Base-by-base conservation (phyloP, 2,329 filamentous ascomycete genomes). In the Colletotrichum tanaceti region DNA sequence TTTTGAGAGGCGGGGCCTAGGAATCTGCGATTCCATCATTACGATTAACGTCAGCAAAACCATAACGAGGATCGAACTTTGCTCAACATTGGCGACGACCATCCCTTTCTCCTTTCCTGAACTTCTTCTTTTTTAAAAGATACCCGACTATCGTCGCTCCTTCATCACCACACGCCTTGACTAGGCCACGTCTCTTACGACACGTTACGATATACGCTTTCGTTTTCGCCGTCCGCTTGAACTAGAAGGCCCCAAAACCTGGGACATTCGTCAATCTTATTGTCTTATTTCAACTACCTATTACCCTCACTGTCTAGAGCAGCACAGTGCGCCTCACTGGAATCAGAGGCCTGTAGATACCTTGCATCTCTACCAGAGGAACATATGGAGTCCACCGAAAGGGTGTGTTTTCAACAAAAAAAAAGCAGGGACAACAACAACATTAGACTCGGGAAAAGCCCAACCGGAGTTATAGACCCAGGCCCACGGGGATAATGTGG, bases 141-240 rank as follows among this genome's bases (percentile, higher is more conserved):
- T 76, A 76, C 74, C 73, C 74, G 62, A 75, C 74, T 73, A 47
- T 43, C 50, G 50, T 59, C 65, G 58, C 68, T 70, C 65, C 28
- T 70, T 69, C 11, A 64, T 20, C 53, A 49, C 32, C 32, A 32
- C 59, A 64, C 58, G 65, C 68, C 64, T 58, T 18, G 24, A 47
- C 49, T n/a, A 60, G 65, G 63, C 60, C 20, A 70, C 55, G 64
- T 68, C 62, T 70, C 58, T 63, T 62, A 68, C 52, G 64, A 68
- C 47, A 57, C 50, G 24, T 70, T 9, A 68, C 55, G 67, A 67
- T 24, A 16, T 38, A n/a, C 32, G 16, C 49, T 20, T 54, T 59
- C 47, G 6, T 54, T 43, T 68, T 49, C 38, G 13, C 28, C 35
- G 49, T 68, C n/a, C 55, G n/a, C 13, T 53, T 41, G 24, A 47